Percentiles rank a stretch among this genome's conserved stretches.
These are phyloP conservation scores for Cudoniella acicularis DNA, from an alignment of 495 filamentous ascomycete genomes.

Conservation along the genomic window DNA sequence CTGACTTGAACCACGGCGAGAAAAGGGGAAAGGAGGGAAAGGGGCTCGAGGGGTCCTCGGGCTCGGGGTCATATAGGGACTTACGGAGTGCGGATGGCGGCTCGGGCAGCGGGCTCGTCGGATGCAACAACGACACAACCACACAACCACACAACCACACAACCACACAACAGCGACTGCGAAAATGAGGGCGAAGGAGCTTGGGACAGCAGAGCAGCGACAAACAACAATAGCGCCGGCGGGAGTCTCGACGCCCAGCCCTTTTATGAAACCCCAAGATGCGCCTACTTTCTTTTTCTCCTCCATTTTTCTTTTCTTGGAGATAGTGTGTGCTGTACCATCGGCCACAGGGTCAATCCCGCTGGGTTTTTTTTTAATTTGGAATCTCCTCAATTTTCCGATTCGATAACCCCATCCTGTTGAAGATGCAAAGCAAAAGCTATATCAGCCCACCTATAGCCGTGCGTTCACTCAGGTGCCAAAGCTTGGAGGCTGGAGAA, in stretches of 20 bases:
- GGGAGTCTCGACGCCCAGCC: background rate
- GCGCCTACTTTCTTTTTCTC: background rate
- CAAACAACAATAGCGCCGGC: background rate
- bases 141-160: too few species aligned
- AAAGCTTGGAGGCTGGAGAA: background rate
- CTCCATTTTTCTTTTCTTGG: background rate
- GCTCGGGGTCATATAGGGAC: too few species aligned
- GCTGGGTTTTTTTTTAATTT: background rate
- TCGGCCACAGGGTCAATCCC: background rate
- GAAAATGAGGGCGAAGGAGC: background rate
- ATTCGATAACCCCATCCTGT: background rate
- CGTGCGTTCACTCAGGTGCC: background rate
- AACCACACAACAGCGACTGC: too few species aligned
- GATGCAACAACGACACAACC: too few species aligned
- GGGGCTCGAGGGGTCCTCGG: too few species aligned
- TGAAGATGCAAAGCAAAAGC: background rate
- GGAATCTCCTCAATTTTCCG: background rate
- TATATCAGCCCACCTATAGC: background rate
- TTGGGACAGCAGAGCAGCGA: background rate
- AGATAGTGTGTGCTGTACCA: background rate
- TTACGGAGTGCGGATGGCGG: too few species aligned
- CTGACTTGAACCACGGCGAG: too few species aligned
- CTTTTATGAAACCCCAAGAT: background rate
- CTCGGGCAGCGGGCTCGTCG: too few species aligned
- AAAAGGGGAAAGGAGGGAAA: too few species aligned